phyloP scores from a whole-genome alignment of 352 stramenopile species.

The Phytophthora syringae region DNA sequence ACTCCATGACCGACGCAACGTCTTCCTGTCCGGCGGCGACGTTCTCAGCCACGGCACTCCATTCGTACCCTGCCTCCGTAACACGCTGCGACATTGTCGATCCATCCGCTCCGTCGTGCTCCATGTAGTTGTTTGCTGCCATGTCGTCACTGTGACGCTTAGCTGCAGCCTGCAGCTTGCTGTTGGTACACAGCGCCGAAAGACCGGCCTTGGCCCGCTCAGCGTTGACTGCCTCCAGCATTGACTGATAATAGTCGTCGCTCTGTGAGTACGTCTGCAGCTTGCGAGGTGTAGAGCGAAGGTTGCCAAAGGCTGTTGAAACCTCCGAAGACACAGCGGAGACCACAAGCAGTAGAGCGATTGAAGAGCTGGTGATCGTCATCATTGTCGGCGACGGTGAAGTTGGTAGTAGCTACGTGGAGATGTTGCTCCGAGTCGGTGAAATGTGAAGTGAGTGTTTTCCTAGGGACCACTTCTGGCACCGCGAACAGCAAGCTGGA shows the following conservation, averaged over 20 bases:
- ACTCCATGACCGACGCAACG: slow-evolving; percentile 57
- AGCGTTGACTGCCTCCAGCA: slow-evolving; percentile 50
- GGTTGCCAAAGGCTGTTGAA: slow-evolving; percentile 15
- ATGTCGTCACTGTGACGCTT: slow-evolving; percentile 48
- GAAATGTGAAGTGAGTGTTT: slow-evolving; percentile 23
- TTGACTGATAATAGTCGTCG: slow-evolving; percentile 35
- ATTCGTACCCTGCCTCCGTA: slow-evolving; percentile 53
- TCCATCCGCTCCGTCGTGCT: slow-evolving; percentile 52
- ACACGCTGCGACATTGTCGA: slow-evolving; percentile 55
- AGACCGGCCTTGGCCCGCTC: slow-evolving; percentile 53
- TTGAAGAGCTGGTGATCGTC: slow-evolving; percentile 23
- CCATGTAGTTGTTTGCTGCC: slow-evolving; percentile 58
- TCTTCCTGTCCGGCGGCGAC: slow-evolving; percentile 57
- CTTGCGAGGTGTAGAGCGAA: slow-evolving; percentile 31
- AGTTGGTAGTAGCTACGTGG: background rate
- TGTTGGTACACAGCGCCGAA: slow-evolving; percentile 49
- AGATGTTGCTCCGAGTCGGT: slow-evolving; percentile 20
- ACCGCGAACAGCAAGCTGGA: slow-evolving; percentile 33
- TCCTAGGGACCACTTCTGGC: background rate
- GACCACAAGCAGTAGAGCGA: slow-evolving; percentile 28
- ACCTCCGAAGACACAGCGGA: slow-evolving; percentile 18
- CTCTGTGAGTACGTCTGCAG: slow-evolving; percentile 37
- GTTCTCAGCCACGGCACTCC: slow-evolving; percentile 61
- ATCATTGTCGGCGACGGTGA: slow-evolving; percentile 27
- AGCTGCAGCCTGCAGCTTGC: slow-evolving; percentile 39